Evolutionary conservation across 1,139 yeast species (phyloP).

Genomic region (Diutina mesorugosa): DNA sequence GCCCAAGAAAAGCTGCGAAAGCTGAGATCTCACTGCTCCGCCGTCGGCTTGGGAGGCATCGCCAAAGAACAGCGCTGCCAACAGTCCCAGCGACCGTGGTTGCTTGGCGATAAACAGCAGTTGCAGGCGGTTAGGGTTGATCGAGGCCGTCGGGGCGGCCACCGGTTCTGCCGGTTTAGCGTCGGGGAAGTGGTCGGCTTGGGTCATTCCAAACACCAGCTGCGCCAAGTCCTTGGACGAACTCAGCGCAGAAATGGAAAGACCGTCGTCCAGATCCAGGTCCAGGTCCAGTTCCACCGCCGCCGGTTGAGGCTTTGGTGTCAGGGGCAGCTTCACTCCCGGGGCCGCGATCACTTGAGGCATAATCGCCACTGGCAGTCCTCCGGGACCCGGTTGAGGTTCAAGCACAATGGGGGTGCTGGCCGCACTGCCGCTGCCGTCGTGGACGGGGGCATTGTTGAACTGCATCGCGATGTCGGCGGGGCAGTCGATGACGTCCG

Average conservation of each 20-base stretch:
- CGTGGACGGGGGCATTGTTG: background rate
- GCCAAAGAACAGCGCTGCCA: constrained; percentile 7
- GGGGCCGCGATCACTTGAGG: background rate
- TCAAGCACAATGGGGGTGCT: background rate
- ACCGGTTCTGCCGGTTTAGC: constrained; percentile 13
- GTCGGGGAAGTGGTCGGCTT: constrained; percentile 12
- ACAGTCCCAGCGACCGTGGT: constrained; percentile 27
- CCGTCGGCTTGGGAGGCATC: constrained; percentile 1
- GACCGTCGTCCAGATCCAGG: constrained; percentile 19
- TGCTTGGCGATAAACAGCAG: constrained; percentile 26
- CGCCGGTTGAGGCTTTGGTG: background rate
- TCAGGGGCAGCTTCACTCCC: background rate
- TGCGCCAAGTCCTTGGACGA: constrained; percentile 37
- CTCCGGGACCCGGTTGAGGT: background rate
- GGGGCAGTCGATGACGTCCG: constrained; percentile 33
- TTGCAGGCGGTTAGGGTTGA: constrained; percentile 19
- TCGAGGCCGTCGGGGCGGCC: constrained; percentile 14
- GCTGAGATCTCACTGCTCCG: constrained; percentile 3
- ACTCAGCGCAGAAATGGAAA: constrained; percentile 26
- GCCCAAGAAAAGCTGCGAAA: background rate
- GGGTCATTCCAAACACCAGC: constrained; percentile 20
- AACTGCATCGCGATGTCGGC: constrained; percentile 27
- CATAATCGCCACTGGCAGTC: background rate
- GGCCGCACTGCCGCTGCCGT: background rate
- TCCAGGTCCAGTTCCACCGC: constrained; percentile 8